These are phyloP conservation scores for Ocimum tenuiflorum DNA, from an alignment of 257 asterid species.

Conservation along the genomic window DNA sequence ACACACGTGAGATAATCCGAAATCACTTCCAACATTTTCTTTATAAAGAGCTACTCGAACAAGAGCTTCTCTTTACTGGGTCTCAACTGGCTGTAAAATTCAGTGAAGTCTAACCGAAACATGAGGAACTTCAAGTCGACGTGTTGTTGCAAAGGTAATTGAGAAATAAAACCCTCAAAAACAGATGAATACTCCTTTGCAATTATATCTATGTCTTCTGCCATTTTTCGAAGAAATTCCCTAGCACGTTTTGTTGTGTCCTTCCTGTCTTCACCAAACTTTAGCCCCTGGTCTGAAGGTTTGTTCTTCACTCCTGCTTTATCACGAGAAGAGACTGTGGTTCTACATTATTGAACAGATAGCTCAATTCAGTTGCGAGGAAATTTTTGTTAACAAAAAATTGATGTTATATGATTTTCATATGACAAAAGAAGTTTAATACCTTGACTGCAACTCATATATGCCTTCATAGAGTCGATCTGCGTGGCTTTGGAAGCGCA, in stretches of 20 bases:
- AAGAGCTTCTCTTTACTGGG: slow-evolving; percentile 42
- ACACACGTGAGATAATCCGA: slow-evolving; percentile 11
- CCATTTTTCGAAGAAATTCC: slow-evolving; percentile 67
- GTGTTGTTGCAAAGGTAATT: slow-evolving; percentile 79
- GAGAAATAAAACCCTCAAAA: slow-evolving; percentile 83
- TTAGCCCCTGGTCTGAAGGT: slow-evolving; percentile 56
- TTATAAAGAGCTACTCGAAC: slow-evolving; percentile 23
- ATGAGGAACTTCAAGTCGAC: slow-evolving; percentile 85
- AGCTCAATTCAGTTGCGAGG: slow-evolving; percentile 16
- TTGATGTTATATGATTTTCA: background rate
- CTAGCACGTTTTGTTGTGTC: slow-evolving; percentile 77
- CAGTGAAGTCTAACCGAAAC: slow-evolving; percentile 92
- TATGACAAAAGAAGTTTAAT: slow-evolving; percentile 6
- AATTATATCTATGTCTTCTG: slow-evolving; percentile 70
- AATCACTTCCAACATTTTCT: background rate
- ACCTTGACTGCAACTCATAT: slow-evolving; percentile 89
- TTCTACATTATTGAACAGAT: slow-evolving; percentile 40
- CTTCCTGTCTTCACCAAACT: slow-evolving; percentile 96
- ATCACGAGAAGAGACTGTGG: slow-evolving; percentile 46
- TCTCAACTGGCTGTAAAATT: slow-evolving; percentile 66
- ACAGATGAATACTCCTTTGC: slow-evolving; percentile 75
- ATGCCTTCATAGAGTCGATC: slow-evolving; percentile 95
- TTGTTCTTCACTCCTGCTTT: slow-evolving; percentile 42
- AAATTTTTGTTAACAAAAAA: background rate
- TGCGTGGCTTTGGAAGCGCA: slow-evolving; percentile 77